A percentile compares a stretch with the other conserved stretches of the same genome.
These are phyloP conservation scores for Dioscorea dumetorum DNA, from an alignment of 106 monocot genomes.

Conservation along the genomic window DNA sequence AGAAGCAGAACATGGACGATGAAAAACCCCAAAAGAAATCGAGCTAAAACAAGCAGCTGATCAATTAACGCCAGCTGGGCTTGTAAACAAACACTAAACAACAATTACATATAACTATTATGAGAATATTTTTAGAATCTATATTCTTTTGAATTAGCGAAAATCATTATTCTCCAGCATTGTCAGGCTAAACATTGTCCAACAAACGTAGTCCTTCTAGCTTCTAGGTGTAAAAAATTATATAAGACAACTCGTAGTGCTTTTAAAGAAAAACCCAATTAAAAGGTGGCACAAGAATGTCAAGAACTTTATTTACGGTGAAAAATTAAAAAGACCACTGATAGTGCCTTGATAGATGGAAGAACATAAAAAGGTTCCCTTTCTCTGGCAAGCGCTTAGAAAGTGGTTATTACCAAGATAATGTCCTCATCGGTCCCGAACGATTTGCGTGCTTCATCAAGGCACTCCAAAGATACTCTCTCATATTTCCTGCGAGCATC, in stretches of 20 bases:
- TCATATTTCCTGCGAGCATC: constrained; percentile 37
- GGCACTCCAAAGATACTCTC: constrained; percentile 24
- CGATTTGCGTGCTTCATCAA: constrained; percentile 37
- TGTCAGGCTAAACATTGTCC: neutral
- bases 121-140: neutral
- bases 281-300: too few relatives aligned
- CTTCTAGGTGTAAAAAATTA: neutral
- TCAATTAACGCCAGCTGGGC: too few relatives aligned
- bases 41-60: too few relatives aligned
- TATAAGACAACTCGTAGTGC: neutral
- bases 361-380: neutral
- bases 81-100: too few relatives aligned
- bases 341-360: neutral
- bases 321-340: neutral
- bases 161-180: neutral
- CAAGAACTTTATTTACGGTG: neutral
- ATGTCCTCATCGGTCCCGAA: constrained; percentile 50
- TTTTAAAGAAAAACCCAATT: too few relatives aligned
- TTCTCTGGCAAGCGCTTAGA: neutral
- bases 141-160: neutral
- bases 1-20: neutral
- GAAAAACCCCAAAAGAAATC: too few relatives aligned
- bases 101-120: neutral
- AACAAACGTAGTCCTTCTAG: neutral
- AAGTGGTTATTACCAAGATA: constrained; percentile 31